phyloP scores from a whole-genome alignment of 169 alveolate species.

The Eimeria tenella region DNA sequence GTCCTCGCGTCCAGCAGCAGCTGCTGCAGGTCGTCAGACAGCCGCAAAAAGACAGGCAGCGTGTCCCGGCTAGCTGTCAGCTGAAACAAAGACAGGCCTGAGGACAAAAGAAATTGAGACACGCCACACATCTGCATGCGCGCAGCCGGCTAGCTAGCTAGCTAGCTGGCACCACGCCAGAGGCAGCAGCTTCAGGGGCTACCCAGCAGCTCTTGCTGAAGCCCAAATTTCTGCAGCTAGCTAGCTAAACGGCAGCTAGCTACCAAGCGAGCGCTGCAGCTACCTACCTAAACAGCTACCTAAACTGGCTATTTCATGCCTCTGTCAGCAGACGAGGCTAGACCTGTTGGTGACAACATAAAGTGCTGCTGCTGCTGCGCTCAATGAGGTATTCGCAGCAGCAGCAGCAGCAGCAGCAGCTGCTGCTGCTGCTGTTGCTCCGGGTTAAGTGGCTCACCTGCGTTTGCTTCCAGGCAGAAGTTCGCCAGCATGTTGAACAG shows the following conservation, averaged over 20 bases:
- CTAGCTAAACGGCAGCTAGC: not conserved
- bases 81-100: conserved; percentile 40
- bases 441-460: not conserved
- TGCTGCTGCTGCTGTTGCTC: not conserved
- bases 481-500: conserved; percentile 65
- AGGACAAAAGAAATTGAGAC: no score
- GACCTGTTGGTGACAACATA: not conserved
- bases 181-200: no score
- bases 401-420: not conserved
- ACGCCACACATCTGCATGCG: not conserved
- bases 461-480: conserved; percentile 58
- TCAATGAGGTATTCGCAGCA: not conserved
- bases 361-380: not conserved
- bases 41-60: conserved; percentile 20
- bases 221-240: not conserved
- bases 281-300: not conserved
- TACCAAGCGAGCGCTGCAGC: not conserved
- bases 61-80: conserved; percentile 50
- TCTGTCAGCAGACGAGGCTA: not conserved
- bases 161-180: not conserved
- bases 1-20: conserved; percentile 55
- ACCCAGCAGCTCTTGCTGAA: not conserved
- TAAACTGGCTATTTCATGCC: not conserved
- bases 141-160: not conserved
- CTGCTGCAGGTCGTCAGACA: conserved; percentile 38